These are phyloP conservation scores for Acanthamoeba polyphaga DNA, from an alignment of 208 protist genomes.

Conservation along the genomic window DNA sequence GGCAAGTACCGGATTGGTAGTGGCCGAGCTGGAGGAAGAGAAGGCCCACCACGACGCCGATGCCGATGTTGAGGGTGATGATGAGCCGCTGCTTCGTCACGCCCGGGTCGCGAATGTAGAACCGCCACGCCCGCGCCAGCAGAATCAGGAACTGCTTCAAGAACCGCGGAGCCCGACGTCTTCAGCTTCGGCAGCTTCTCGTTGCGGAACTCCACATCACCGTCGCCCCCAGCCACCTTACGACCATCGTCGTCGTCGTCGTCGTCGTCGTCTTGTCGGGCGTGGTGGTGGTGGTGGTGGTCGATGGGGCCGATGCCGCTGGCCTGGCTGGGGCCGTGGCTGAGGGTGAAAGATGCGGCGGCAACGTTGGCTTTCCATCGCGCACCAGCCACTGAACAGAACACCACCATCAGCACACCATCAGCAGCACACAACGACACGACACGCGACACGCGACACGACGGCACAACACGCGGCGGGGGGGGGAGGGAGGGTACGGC, in stretches of 20 bases:
- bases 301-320: not conserved
- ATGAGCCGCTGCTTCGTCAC: not conserved
- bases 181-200: slow-evolving; percentile 41
- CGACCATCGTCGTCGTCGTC: not conserved
- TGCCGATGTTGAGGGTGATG: not conserved
- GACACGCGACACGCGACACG: no score
- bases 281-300: slow-evolving; percentile 18
- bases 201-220: slow-evolving; percentile 3
- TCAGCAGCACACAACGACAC: not conserved
- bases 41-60: not conserved
- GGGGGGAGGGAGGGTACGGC: not conserved
- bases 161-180: not conserved
- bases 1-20: not conserved
- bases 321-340: no score
- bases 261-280: not conserved
- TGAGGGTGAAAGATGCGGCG: not conserved
- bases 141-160: not conserved
- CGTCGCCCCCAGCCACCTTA: not conserved
- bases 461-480: not conserved
- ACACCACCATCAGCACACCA: not conserved
- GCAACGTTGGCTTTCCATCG: slow-evolving; percentile 24
- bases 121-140: not conserved
- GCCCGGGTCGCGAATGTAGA: slow-evolving; percentile 52
- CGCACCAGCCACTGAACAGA: slow-evolving; percentile 1
- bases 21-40: not conserved